Percentiles rank a stretch among this genome's conserved stretches.
These are phyloP conservation scores for Penicillium simplicissimum DNA, from an alignment of 495 filamentous ascomycete genomes.

Conservation along the genomic window DNA sequence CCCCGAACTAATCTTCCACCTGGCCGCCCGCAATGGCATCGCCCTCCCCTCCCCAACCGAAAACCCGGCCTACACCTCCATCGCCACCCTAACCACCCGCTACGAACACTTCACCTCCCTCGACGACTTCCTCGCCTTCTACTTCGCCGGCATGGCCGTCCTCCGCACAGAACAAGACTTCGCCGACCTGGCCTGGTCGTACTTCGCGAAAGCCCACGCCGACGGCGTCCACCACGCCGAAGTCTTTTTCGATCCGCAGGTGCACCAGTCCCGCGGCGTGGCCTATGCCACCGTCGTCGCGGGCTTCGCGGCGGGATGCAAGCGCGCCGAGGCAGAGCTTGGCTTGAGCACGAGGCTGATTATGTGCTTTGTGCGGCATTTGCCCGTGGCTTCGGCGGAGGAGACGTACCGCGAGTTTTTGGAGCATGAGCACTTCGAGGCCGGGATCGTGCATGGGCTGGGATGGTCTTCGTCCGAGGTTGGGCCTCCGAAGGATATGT, in stretches of 20 bases:
- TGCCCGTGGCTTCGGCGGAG: slow-evolving; percentile 56
- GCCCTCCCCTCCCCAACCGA: slow-evolving; percentile 49
- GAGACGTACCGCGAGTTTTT: slow-evolving; percentile 50
- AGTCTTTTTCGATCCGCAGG: slow-evolving; percentile 80
- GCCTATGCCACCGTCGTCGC: slow-evolving; percentile 58
- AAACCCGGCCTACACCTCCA: slow-evolving; percentile 61
- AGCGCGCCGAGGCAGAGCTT: slow-evolving; percentile 61
- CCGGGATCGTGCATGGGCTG: slow-evolving; percentile 58
- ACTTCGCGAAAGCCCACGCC: slow-evolving; percentile 62
- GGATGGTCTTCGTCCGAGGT: slow-evolving; percentile 69
- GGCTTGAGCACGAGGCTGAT: slow-evolving; percentile 64
- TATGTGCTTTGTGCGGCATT: slow-evolving; percentile 69
- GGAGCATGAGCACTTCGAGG: slow-evolving; percentile 50
- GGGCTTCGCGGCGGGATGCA: slow-evolving; percentile 60
- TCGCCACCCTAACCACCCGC: slow-evolving; percentile 56
- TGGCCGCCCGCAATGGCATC: slow-evolving; percentile 64
- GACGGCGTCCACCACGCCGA: slow-evolving; percentile 74
- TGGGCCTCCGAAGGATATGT: slow-evolving; percentile 63
- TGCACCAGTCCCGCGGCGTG: slow-evolving; percentile 64
- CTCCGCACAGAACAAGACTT: slow-evolving; percentile 63
- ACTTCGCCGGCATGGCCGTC: slow-evolving; percentile 74
- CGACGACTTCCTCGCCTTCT: slow-evolving; percentile 77
- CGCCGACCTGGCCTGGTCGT: slow-evolving; percentile 71
- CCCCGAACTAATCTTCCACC: slow-evolving; percentile 65
- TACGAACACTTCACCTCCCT: slow-evolving; percentile 67